A percentile compares a stretch with the other conserved stretches of the same genome.
phyloP scores from a whole-genome alignment of 2,329 filamentous ascomycete species.

The Ilyonectria sp. region DNA sequence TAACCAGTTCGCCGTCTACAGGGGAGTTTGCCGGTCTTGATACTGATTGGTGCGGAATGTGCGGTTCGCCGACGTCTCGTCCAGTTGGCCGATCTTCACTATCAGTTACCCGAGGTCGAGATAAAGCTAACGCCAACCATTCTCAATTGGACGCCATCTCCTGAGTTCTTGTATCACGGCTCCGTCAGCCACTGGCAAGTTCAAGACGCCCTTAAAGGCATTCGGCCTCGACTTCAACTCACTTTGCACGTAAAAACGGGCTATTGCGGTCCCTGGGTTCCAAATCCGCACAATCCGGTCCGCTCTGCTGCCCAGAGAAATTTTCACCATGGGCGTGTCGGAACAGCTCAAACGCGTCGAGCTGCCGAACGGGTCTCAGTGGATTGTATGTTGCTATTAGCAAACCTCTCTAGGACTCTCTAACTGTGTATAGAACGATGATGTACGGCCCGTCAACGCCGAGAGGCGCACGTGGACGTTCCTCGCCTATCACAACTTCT shows the following conservation, averaged over 20 bases:
- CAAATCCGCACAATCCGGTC: no score
- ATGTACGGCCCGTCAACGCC: constrained; percentile 64
- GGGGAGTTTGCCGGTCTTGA: constrained; percentile 23
- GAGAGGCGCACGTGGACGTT: constrained; percentile 60
- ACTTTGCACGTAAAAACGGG: no score
- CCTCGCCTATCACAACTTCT: constrained; percentile 61
- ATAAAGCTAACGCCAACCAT: constrained; percentile 8
- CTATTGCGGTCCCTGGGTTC: background rate
- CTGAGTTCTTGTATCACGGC: background rate
- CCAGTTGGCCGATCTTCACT: background rate
- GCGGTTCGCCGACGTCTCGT: background rate
- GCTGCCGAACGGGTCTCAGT: constrained; percentile 51
- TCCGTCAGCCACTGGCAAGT: background rate
- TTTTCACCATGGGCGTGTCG: constrained; percentile 43
- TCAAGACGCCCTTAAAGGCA: constrained; percentile 17
- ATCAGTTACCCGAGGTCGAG: constrained; percentile 1
- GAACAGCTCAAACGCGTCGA: constrained; percentile 44
- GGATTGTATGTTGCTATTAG: constrained; percentile 47
- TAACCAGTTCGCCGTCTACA: constrained; percentile 22
- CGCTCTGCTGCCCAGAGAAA: background rate
- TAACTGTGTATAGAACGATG: constrained; percentile 58
- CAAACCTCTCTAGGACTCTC: constrained; percentile 1
- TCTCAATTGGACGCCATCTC: background rate
- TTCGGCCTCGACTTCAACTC: background rate
- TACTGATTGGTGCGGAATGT: background rate